These are phyloP conservation scores for Citrus medica DNA, from an alignment of 345 rosid genomes.

Conservation along the genomic window DNA sequence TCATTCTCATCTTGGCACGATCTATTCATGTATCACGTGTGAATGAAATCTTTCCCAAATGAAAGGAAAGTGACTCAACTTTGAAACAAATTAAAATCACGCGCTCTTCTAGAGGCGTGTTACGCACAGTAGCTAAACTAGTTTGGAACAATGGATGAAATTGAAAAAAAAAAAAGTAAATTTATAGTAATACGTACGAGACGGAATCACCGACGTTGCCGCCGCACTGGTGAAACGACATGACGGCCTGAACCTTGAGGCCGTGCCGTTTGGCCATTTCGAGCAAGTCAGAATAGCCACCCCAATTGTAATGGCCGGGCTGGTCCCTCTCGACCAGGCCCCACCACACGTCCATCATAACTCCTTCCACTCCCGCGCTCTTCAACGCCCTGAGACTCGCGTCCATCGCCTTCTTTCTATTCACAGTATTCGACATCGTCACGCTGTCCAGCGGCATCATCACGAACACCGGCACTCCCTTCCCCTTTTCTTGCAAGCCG, in stretches of 20 bases:
- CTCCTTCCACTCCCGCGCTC: slow-evolving; percentile 94
- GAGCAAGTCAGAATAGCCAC: slow-evolving; percentile 80
- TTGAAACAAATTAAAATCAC: no score
- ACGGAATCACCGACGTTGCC: slow-evolving; percentile 99
- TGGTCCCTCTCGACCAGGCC: slow-evolving; percentile 91
- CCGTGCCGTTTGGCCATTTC: slow-evolving; percentile 91
- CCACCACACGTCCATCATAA: slow-evolving; percentile 99
- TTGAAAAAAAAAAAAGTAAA: background rate
- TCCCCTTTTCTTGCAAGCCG: slow-evolving; percentile 28
- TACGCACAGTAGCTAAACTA: background rate
- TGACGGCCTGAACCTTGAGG: slow-evolving; percentile 94
- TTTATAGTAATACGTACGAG: slow-evolving; percentile 42
- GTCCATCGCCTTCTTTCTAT: slow-evolving; percentile 89
- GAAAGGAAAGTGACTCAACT: background rate
- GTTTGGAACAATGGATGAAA: background rate
- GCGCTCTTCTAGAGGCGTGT: background rate
- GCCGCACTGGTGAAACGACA: slow-evolving; percentile 99
- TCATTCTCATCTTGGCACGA: no score
- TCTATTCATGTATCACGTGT: no score
- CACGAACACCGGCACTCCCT: slow-evolving; percentile 89
- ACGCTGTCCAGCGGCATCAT: slow-evolving; percentile 99
- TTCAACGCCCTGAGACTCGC: slow-evolving; percentile 92
- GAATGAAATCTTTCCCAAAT: background rate
- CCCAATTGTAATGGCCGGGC: slow-evolving; percentile 90
- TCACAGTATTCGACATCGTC: slow-evolving; percentile 70